phyloP scores from a whole-genome alignment of 2,329 filamentous ascomycete genomes.

The Colletotrichum ledebouriae region DNA sequence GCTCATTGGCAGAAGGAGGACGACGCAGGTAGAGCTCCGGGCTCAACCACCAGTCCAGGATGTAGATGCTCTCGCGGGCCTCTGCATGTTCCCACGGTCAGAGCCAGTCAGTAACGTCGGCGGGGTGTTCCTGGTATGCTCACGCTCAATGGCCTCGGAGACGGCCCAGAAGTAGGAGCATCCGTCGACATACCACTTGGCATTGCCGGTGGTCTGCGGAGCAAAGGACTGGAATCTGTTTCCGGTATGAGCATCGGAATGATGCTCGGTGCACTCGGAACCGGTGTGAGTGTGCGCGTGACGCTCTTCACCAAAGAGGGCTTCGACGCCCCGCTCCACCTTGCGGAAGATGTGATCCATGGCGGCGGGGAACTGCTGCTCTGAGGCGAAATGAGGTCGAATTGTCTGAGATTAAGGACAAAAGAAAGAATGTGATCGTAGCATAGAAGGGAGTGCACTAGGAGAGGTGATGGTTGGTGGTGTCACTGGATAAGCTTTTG shows the following conservation, averaged over 20 bases:
- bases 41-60: constrained; percentile 91
- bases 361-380: constrained; percentile 22
- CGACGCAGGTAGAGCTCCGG: constrained; percentile 90
- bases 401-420: not conserved
- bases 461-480: constrained; percentile 14
- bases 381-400: constrained; percentile 6
- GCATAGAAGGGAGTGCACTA: not conserved
- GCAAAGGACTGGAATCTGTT: constrained; percentile 79
- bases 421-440: not conserved
- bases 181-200: constrained; percentile 91
- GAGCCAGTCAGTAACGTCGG: constrained; percentile 2
- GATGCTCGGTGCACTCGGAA: constrained; percentile 56
- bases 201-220: constrained; percentile 77
- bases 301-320: constrained; percentile 55
- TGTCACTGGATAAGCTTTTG: constrained; percentile 35
- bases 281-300: constrained; percentile 61
- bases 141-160: constrained; percentile 79
- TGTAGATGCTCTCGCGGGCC: constrained; percentile 83
- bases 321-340: constrained; percentile 58
- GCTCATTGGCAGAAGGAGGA: constrained; percentile 83
- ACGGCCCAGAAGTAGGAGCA: constrained; percentile 90
- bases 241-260: constrained; percentile 57
- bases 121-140: constrained; percentile 35
- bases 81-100: constrained; percentile 55
- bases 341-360: constrained; percentile 61